Base-by-base conservation (phyloP, 192 early-diverging fungal genomes). In the Backusella sp. region DNA sequence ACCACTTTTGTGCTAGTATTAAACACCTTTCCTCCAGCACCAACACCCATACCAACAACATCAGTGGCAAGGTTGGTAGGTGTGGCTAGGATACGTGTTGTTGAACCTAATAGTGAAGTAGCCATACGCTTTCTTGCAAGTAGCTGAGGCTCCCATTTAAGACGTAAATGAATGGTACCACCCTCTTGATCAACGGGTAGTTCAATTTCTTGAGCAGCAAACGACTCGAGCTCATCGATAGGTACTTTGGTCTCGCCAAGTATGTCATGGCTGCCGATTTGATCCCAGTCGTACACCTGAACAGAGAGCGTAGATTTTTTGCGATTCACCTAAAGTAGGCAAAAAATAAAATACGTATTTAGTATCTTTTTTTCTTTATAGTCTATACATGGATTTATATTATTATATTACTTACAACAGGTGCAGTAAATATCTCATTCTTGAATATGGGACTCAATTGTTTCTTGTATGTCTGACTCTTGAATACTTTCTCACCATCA, bases 211-310 rank as follows among this genome's bases (percentile, higher is more conserved):
- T 74, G 70, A 17, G 74, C 67, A 46, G 21, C 41, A 56, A 83
- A 83, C 9, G 74, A 74, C 49, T 79, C 77, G 0, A 83, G n/a
- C 12, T 75, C 73, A 26, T 32, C 26, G 19, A 95, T 77, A 65
- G 88, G 83, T 37, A 95, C 73, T 7, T 80, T 77, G 9, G 80
- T 84, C 4, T 75, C 66, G 44, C 88, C 92, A 17, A 95, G 78
- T 53, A 85, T 82, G 41, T 83, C 86, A 73, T 88, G 80, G 19
- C 84, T 82, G 42, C 86, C 86, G 36, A 95, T 77, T 83, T 92
- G 88, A 75, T 95, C 91, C 93, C 93, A 95, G 81, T 95, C 94
- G 72, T 81, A 94, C 4, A 93, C 82, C 35, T 92, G 86, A 11
- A 92, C 84, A 30, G 78, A 72, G 73, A 93, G 84, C 36, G 85